Conservation (phyloP, 257 asterid genomes). For the Osmanthus fragrans region DNA sequence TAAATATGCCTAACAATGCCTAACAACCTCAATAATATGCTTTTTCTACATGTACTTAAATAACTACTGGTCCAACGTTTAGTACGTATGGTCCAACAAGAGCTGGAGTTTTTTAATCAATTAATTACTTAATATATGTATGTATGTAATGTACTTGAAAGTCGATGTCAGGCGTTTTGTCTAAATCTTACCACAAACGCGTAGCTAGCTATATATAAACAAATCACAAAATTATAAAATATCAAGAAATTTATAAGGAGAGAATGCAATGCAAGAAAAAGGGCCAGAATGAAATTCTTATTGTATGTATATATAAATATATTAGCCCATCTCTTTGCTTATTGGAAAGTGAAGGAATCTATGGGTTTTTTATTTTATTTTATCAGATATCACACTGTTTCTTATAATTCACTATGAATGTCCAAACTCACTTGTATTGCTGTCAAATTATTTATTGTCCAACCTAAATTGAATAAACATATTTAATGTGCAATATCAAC, state of each 20-base stretch:
- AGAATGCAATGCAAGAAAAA: conserved; percentile 22
- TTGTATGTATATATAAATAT: neutral
- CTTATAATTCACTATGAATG: conserved; percentile 17
- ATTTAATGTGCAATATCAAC: too few species aligned
- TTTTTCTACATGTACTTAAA: neutral
- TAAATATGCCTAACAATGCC: neutral
- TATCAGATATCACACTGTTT: neutral
- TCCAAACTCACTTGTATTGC: conserved; percentile 32
- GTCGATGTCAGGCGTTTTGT: neutral
- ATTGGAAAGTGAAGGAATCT: neutral
- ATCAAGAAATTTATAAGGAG: conserved; percentile 23
- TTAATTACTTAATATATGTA: too few species aligned
- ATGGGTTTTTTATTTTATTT: neutral
- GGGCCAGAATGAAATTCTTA: conserved; percentile 9
- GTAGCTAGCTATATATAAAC: neutral
- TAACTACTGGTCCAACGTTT: neutral
- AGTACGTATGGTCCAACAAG: too few species aligned
- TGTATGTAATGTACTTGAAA: neutral
- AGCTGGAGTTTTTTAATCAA: neutral
- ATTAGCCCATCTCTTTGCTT: neutral
- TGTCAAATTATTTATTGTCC: conserved; percentile 17
- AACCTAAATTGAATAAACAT: neutral
- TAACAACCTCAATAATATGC: neutral
- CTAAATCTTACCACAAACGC: neutral
- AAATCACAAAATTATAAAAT: too few species aligned